phyloP scores from a whole-genome alignment of 2,329 filamentous ascomycete genomes.

The Zasmidium angulare region DNA sequence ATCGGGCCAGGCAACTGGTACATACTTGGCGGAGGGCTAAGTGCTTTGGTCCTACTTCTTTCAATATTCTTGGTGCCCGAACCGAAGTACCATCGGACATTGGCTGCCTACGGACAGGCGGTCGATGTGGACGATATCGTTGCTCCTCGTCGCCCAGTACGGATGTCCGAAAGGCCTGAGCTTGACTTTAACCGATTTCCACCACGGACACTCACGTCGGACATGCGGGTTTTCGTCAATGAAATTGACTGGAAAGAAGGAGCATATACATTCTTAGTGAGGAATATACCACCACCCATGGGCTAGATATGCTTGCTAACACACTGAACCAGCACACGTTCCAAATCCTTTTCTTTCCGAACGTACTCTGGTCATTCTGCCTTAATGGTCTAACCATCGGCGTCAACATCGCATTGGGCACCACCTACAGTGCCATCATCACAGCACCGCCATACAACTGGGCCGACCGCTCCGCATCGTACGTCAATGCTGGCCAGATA shows the following conservation, averaged over 20 bases:
- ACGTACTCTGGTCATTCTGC: conserved; percentile 44
- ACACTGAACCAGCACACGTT: conserved; percentile 18
- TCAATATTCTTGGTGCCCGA: conserved; percentile 45
- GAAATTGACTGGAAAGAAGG: conserved; percentile 41
- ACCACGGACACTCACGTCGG: conserved; percentile 38
- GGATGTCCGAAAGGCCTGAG: conserved; percentile 19
- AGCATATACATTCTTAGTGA: conserved; percentile 26
- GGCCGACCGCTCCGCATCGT: conserved; percentile 29
- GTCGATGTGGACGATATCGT: conserved; percentile 14
- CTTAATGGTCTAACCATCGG: conserved; percentile 44
- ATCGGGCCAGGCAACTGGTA: conserved; percentile 48
- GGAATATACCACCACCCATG: background rate
- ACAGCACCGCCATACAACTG: conserved; percentile 40
- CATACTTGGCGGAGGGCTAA: conserved; percentile 40
- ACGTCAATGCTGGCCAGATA: conserved; percentile 44
- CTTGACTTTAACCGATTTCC: conserved; percentile 41
- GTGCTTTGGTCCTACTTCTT: conserved; percentile 36
- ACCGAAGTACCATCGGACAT: conserved; percentile 43
- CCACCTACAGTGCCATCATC: conserved; percentile 42
- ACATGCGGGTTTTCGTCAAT: conserved; percentile 44
- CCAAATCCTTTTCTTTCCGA: conserved; percentile 37
- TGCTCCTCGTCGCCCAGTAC: conserved; percentile 17
- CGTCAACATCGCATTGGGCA: conserved; percentile 45
- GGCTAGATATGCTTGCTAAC: background rate
- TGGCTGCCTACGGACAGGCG: conserved; percentile 39